These are phyloP conservation scores for Yamadazyma paraphyllophila DNA, from an alignment of 805 yeast species.

Conservation along the genomic window DNA sequence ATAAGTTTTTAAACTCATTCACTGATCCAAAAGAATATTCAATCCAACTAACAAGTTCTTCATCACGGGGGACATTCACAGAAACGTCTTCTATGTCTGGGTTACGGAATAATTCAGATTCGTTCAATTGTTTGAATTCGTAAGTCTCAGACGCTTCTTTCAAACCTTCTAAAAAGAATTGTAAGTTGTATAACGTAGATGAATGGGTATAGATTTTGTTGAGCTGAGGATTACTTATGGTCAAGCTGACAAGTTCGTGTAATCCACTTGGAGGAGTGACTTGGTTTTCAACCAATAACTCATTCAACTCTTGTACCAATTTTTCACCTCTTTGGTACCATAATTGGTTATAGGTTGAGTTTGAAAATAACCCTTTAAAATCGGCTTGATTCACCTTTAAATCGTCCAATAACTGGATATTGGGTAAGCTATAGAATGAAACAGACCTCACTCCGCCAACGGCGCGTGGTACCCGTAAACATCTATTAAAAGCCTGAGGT, in stretches of 20 bases:
- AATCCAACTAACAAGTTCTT: constrained; percentile 47
- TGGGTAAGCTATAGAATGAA: constrained; percentile 29
- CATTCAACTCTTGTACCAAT: constrained; percentile 35
- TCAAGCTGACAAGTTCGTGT: constrained; percentile 35
- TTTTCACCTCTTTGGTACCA: constrained; percentile 40
- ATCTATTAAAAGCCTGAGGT: neutral
- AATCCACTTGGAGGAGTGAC: constrained; percentile 23
- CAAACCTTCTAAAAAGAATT: constrained; percentile 47
- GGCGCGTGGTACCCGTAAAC: neutral
- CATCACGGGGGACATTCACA: constrained; percentile 32
- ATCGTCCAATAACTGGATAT: constrained; percentile 29
- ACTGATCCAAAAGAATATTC: constrained; percentile 69
- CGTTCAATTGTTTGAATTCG: constrained; percentile 17
- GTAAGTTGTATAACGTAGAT: constrained; percentile 47
- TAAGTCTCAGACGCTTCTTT: constrained; percentile 21
- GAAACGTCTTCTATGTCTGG: constrained; percentile 36
- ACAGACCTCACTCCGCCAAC: neutral
- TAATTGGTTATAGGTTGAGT: constrained; percentile 30
- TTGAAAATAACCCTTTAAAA: constrained; percentile 36
- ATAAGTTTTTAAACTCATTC: constrained; percentile 68
- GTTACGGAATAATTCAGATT: constrained; percentile 40
- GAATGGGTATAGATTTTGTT: constrained; percentile 44
- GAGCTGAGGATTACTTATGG: constrained; percentile 46
- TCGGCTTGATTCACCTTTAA: constrained; percentile 24
- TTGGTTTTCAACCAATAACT: constrained; percentile 26